These are phyloP conservation scores for Gastrolobium bilobum DNA, from an alignment of 306 rosid species.

Conservation along the genomic window DNA sequence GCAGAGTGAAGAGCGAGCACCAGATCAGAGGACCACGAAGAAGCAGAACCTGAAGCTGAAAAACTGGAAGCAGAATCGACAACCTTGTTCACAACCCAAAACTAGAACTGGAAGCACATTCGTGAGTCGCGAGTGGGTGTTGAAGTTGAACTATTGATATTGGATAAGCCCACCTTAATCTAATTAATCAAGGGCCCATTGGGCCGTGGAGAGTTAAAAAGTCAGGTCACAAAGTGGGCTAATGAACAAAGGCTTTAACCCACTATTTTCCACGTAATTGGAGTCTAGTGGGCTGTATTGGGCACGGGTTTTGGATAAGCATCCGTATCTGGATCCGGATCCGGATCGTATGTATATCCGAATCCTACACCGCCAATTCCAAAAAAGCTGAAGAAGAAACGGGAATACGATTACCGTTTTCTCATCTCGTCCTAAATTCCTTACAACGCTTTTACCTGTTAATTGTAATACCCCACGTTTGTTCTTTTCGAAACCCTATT, in stretches of 20 bases:
- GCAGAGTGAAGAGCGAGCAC: conserved; percentile 75
- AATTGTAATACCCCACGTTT: conserved; percentile 1
- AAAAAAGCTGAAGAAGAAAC: not conserved
- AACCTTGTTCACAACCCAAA: conserved; percentile 57
- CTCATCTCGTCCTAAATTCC: not conserved
- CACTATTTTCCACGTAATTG: too few species aligned
- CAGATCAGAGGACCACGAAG: conserved; percentile 73
- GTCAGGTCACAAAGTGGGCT: too few species aligned
- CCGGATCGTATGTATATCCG: not conserved
- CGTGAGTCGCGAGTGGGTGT: too few species aligned
- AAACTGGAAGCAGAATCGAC: conserved; percentile 49
- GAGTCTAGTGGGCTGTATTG: not conserved
- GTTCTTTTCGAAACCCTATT: not conserved
- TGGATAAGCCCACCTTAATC: too few species aligned
- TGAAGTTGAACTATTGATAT: too few species aligned
- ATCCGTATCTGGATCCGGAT: not conserved
- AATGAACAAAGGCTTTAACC: too few species aligned
- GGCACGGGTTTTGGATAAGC: not conserved
- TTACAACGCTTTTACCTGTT: not conserved
- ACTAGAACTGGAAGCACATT: too few species aligned
- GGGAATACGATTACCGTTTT: not conserved
- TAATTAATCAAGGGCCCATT: too few species aligned
- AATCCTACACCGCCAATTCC: conserved; percentile 21
- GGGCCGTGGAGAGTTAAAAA: too few species aligned
- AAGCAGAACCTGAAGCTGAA: conserved; percentile 49